phyloP scores from a whole-genome alignment of 768 basidiomycete genomes.

The Mycena galopus region DNA sequence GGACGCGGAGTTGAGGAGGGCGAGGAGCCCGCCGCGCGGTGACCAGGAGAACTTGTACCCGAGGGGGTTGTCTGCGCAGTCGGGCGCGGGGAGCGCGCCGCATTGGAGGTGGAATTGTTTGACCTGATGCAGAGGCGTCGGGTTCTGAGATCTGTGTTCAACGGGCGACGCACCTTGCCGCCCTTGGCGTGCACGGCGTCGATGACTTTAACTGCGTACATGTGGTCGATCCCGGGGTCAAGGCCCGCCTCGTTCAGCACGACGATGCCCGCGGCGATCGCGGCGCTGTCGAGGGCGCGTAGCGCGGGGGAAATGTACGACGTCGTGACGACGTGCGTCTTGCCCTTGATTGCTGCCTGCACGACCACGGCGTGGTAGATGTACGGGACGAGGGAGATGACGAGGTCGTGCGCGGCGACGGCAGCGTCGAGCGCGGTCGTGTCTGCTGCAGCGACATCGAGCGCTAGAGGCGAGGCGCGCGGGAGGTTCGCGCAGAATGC shows the following conservation, averaged over 20 bases:
- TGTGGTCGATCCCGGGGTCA: slow-evolving; percentile 95
- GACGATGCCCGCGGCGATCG: slow-evolving; percentile 88
- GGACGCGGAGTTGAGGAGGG: slow-evolving; percentile 91
- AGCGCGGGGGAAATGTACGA: slow-evolving; percentile 94
- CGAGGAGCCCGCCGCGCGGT: slow-evolving; percentile 94
- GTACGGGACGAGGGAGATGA: slow-evolving; percentile 97
- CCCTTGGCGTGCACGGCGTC: slow-evolving; percentile 93
- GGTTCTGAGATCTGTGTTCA: background rate
- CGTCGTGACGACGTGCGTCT: slow-evolving; percentile 95
- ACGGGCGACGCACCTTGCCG: slow-evolving; percentile 59
- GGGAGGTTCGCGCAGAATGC: slow-evolving; percentile 77
- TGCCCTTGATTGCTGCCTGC: slow-evolving; percentile 88
- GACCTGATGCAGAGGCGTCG: slow-evolving; percentile 60
- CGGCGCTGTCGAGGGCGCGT: slow-evolving; percentile 84
- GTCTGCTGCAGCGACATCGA: slow-evolving; percentile 76
- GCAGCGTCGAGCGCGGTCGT: slow-evolving; percentile 80
- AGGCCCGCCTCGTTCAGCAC: slow-evolving; percentile 98
- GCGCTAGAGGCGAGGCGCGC: slow-evolving; percentile 78
- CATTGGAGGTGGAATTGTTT: slow-evolving; percentile 95
- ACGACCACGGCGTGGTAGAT: slow-evolving; percentile 92
- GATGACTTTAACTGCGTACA: slow-evolving; percentile 95
- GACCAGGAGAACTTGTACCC: slow-evolving; percentile 99
- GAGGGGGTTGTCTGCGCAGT: slow-evolving; percentile 92
- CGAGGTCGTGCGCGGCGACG: slow-evolving; percentile 89
- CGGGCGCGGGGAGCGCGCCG: slow-evolving; percentile 94